Evolutionary conservation across 352 stramenopile species (phyloP), one percentile per base, ranked within the genome.

Genomic region (Thalassiosira livingstoniorum): DNA sequence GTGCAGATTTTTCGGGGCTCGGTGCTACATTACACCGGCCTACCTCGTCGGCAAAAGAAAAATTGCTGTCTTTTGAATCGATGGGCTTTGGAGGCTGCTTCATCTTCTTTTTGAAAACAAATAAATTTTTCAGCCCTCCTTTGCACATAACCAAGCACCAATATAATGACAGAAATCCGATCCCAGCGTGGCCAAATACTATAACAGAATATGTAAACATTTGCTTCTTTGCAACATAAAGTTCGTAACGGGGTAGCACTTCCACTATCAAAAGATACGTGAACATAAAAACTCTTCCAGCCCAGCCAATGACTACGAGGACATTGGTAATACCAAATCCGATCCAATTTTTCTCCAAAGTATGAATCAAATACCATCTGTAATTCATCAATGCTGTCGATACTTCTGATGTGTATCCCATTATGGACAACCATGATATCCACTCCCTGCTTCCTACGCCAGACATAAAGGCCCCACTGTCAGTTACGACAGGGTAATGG

Each of bases 381-480:
- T 83, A 83, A 69, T 83, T 83, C 76, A 83, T 83, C 27, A 83
- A 51, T 25, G 67, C 61, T 18, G 76, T 83, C 2, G 76, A 83
- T 61, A 83, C 61, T 69, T 83, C 76, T 2, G 76, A 83, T 13
- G 76, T 83, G 37, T 83, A 83, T n/a, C 76, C 76, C 25, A 83
- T 60, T n/a, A 83, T 71, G 0, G 76, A 83, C 21, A 83, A 47
- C 76, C 76, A 83, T 10, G 70, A 79, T 3, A 73, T 45, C 67
- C 67, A 83, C 34, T 69, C 51, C 21, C 60, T 57, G 51, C 79
- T 53, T 60, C 76, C 76, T 7, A 54, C 61, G n/a, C 76, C 76
- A 25, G 35, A 21, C 1, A 83, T 0, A 60, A 67, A 60, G 2
- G 67, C 61, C 37, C 67, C 76, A 5, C 58, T 57, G 35, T 60